phyloP scores from a whole-genome alignment of 73 alveolate genomes.

The Stentor roeselii region DNA sequence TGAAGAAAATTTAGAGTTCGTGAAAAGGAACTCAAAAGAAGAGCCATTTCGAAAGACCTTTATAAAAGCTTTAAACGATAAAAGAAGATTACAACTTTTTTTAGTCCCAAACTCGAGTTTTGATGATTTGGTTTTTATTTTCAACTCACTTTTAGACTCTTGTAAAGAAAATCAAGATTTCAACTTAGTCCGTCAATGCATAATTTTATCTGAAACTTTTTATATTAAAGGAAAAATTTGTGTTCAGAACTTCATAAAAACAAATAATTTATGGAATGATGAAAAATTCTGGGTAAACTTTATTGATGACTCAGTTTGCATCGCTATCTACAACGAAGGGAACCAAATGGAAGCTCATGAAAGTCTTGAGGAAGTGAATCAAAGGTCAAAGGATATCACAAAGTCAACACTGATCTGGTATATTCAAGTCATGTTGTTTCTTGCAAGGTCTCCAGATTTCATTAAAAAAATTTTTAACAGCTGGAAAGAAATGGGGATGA shows the following conservation, averaged over 20 bases:
- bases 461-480: no score
- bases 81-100: neutral
- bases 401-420: neutral
- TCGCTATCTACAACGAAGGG: neutral
- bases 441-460: no score
- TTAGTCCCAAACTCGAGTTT: neutral
- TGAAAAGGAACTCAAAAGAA: neutral
- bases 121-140: neutral
- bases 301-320: neutral
- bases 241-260: neutral
- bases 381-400: neutral
- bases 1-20: neutral
- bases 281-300: neutral
- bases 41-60: neutral
- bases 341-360: neutral
- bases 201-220: neutral
- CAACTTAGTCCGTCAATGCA: neutral
- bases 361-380: neutral
- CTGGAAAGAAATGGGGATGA: no score
- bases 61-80: neutral
- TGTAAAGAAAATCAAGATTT: no score
- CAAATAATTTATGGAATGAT: neutral
- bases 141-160: neutral
- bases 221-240: neutral
- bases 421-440: neutral